Evolutionary conservation across 768 basidiomycete genomes (phyloP).

Genomic region (Artomyces pyxidatus): DNA sequence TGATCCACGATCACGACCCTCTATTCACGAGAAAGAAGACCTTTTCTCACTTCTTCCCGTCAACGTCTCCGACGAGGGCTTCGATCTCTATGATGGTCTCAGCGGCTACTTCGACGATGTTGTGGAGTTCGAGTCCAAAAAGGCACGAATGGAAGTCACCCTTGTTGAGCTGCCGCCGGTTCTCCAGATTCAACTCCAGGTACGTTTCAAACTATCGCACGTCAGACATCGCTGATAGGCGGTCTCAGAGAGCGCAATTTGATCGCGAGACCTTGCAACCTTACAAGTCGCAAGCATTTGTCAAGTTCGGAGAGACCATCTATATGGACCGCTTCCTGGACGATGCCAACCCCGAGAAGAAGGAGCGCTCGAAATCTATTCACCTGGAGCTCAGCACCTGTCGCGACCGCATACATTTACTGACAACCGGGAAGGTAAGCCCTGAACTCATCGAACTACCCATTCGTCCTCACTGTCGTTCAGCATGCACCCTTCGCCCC

Average conservation of each 20-base stretch:
- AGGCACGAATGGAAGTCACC: constrained; percentile 81
- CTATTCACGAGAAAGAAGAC: constrained; percentile 82
- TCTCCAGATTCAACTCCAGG: constrained; percentile 94
- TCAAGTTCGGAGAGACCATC: constrained; percentile 81
- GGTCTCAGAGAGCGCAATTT: constrained; percentile 81
- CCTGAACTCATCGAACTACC: background rate
- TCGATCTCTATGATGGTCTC: constrained; percentile 91
- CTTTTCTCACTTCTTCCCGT: constrained; percentile 91
- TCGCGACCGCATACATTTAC: constrained; percentile 58
- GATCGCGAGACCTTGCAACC: constrained; percentile 86
- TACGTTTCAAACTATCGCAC: constrained; percentile 24
- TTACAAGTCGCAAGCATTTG: constrained; percentile 94
- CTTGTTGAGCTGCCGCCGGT: constrained; percentile 83
- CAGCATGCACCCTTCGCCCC: constrained; percentile 57
- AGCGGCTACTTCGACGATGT: constrained; percentile 86
- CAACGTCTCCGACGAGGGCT: constrained; percentile 82
- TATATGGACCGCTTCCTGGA: constrained; percentile 91
- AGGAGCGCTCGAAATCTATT: constrained; percentile 58
- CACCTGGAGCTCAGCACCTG: constrained; percentile 55
- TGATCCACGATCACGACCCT: constrained; percentile 25
- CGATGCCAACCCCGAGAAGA: constrained; percentile 62
- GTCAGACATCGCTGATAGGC: constrained; percentile 6
- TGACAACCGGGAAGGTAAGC: constrained; percentile 67
- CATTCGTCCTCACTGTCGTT: background rate
- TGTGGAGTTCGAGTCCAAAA: constrained; percentile 81